Conservation (phyloP, 805 yeast genomes). For the Metschnikowia santaceciliae region DNA sequence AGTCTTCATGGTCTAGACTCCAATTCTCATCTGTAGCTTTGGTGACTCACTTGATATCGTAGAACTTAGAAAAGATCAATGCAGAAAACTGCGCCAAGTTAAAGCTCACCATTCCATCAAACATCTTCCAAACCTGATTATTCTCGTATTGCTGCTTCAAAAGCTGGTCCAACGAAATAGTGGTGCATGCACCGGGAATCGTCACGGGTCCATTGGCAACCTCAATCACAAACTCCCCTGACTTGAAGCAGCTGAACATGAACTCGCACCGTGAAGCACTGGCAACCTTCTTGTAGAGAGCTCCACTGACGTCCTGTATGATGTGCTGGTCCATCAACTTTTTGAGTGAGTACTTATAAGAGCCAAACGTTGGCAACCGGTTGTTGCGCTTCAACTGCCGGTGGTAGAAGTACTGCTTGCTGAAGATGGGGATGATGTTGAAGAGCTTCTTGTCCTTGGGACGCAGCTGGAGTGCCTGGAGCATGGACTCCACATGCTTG, state of each 20-base stretch:
- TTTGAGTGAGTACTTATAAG: constrained; percentile 71
- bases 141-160: constrained; percentile 72
- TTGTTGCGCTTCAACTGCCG: constrained; percentile 65
- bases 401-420: constrained; percentile 73
- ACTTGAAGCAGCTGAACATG: constrained; percentile 70
- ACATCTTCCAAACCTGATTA: constrained; percentile 48
- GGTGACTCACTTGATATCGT: constrained; percentile 37
- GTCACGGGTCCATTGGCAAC: constrained; percentile 70
- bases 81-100: constrained; percentile 65
- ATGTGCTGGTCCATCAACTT: constrained; percentile 72
- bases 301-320: constrained; percentile 56
- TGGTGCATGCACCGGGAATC: constrained; percentile 53
- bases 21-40: neutral
- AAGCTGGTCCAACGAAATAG: constrained; percentile 66
- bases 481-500: constrained; percentile 42
- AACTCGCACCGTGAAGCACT: constrained; percentile 67
- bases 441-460: constrained; percentile 45
- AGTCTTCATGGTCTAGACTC: neutral
- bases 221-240: constrained; percentile 70
- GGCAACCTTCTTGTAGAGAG: constrained; percentile 31
- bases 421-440: constrained; percentile 52
- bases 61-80: constrained; percentile 72
- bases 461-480: constrained; percentile 41
- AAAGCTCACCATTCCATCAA: constrained; percentile 65
- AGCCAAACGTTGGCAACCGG: constrained; percentile 69